Percentiles rank a stretch among this genome's conserved stretches.
phyloP scores from a whole-genome alignment of 441 rosid species.

The Pelargonium myrrhifolium region DNA sequence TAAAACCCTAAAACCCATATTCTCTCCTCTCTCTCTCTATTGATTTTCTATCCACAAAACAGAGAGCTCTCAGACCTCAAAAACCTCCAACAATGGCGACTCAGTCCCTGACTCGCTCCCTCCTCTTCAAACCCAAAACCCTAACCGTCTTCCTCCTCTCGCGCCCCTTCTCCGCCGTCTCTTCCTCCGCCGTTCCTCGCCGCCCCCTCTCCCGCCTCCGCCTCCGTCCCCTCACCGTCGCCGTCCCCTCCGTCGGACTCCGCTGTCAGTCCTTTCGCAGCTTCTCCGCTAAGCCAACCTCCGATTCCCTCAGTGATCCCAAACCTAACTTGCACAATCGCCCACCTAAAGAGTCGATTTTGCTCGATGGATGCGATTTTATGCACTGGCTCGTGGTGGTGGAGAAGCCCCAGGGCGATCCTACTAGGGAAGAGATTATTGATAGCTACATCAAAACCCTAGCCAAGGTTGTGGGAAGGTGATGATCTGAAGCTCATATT shows the following conservation, averaged over 20 bases:
- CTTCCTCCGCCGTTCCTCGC: constrained; percentile 21
- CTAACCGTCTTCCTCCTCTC: constrained; percentile 22
- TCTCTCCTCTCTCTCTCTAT: no score
- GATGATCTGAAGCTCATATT: background rate
- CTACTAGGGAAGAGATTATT: constrained; percentile 74
- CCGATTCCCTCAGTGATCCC: constrained; percentile 55
- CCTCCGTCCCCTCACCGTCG: constrained; percentile 19
- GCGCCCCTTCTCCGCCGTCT: constrained; percentile 32
- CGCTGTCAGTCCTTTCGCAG: constrained; percentile 15
- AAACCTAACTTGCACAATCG: constrained; percentile 75
- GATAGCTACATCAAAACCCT: constrained; percentile 62
- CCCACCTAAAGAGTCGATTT: constrained; percentile 75
- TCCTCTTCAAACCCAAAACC: constrained; percentile 27
- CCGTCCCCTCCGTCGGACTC: constrained; percentile 9
- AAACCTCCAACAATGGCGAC: constrained; percentile 32
- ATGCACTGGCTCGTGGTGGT: constrained; percentile 85
- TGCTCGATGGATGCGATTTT: constrained; percentile 85
- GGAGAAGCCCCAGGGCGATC: constrained; percentile 57
- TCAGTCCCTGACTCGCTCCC: constrained; percentile 26
- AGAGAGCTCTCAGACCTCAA: background rate
- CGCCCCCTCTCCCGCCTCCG: constrained; percentile 19
- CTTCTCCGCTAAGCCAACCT: constrained; percentile 41
- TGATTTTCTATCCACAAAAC: background rate
- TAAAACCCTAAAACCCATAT: background rate
- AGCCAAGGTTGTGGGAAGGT: constrained; percentile 66